Conservation (phyloP, 2,329 filamentous ascomycete genomes). For the Coniochaeta ligniaria region DNA sequence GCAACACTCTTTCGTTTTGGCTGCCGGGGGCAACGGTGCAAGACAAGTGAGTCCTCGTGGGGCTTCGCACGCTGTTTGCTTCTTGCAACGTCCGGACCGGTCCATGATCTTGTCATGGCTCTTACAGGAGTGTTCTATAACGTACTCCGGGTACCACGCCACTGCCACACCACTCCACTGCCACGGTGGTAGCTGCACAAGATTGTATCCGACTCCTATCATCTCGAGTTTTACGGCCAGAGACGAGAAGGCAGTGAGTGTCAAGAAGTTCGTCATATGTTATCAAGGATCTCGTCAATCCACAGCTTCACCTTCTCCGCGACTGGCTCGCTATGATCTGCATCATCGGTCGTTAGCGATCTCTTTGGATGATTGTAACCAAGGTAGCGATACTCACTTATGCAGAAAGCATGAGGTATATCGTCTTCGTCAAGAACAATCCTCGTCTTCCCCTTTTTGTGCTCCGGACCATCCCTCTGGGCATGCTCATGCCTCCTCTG, state of each 20-base stretch:
- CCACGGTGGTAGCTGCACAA: not conserved
- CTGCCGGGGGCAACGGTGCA: not conserved
- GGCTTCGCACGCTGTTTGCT: not conserved
- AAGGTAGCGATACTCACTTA: conserved; percentile 29
- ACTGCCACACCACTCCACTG: too few species aligned
- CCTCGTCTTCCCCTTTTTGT: conserved; percentile 30
- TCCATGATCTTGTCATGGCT: not conserved
- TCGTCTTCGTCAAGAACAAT: conserved; percentile 48
- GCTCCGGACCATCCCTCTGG: conserved; percentile 16
- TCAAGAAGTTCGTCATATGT: not conserved
- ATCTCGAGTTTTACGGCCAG: not conserved
- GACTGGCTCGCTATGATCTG: conserved; percentile 39
- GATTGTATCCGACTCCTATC: not conserved
- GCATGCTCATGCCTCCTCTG: conserved; percentile 25
- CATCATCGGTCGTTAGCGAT: conserved; percentile 7
- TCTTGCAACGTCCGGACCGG: not conserved
- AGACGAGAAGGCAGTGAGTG: not conserved
- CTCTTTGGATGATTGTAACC: not conserved
- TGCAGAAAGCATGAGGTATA: conserved; percentile 56
- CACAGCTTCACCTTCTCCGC: conserved; percentile 40
- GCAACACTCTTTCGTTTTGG: not conserved
- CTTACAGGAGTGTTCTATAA: not conserved
- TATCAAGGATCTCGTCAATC: conserved; percentile 42
- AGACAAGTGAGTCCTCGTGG: not conserved
- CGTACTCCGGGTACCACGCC: not conserved